Conservation (phyloP, 352 stramenopile genomes). For the Pythium sp. region DNA sequence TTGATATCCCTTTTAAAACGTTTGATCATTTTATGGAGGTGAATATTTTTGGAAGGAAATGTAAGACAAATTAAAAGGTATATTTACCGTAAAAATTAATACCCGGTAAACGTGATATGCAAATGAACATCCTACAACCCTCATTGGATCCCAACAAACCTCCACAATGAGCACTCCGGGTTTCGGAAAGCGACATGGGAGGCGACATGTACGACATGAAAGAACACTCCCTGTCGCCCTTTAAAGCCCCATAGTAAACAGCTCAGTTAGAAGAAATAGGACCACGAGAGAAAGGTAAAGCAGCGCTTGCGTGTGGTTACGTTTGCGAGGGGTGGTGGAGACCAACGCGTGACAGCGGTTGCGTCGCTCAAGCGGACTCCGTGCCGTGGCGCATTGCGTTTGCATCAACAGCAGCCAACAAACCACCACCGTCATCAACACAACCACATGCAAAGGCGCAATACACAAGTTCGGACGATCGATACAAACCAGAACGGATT, state of each 20-base stretch:
- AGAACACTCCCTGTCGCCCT: constrained; percentile 6
- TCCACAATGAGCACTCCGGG: background rate
- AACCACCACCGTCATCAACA: background rate
- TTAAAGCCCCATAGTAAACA: background rate
- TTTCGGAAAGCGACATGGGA: background rate
- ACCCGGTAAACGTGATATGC: background rate
- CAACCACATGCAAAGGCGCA: background rate
- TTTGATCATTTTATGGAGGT: background rate
- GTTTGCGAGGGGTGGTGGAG: background rate
- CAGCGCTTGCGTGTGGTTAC: background rate
- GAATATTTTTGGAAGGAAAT: background rate
- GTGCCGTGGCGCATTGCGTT: background rate
- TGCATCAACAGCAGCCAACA: background rate
- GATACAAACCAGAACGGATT: constrained; percentile 6
- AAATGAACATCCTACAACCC: background rate
- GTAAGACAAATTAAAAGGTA: background rate
- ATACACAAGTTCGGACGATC: background rate
- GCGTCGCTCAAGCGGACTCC: constrained; percentile 5
- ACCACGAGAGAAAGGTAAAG: constrained; percentile 4
- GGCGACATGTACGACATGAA: constrained; percentile 4
- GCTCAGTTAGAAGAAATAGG: background rate
- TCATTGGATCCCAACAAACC: constrained; percentile 4
- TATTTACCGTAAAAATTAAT: background rate
- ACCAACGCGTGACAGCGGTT: constrained; percentile 3
- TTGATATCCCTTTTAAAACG: background rate